These are phyloP conservation scores for Schizochytrium sp. DNA, from an alignment of 108 stramenopile genomes.

Conservation along the genomic window DNA sequence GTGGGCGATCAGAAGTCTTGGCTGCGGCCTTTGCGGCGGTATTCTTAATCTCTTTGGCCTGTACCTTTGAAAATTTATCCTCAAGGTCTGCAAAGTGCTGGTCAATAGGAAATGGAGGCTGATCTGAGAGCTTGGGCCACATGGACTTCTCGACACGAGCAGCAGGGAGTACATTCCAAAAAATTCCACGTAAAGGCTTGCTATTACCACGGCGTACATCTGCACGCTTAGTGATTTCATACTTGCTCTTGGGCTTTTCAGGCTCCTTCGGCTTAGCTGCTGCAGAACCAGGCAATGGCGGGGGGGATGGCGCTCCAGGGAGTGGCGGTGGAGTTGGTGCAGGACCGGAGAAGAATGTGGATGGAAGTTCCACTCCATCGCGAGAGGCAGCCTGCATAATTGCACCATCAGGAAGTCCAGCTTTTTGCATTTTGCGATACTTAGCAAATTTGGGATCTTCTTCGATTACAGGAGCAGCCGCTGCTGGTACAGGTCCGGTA, in stretches of 20 bases:
- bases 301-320: neutral
- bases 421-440: slow-evolving; percentile 58
- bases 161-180: slow-evolving; percentile 59
- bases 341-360: neutral
- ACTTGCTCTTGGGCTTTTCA: slow-evolving; percentile 60
- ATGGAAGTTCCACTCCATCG: slow-evolving; percentile 21
- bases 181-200: slow-evolving; percentile 43
- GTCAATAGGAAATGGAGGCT: slow-evolving; percentile 48
- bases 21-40: neutral
- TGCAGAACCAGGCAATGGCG: neutral
- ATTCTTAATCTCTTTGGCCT: slow-evolving; percentile 17
- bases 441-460: slow-evolving; percentile 61
- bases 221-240: slow-evolving; percentile 15
- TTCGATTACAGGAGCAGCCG: slow-evolving; percentile 7
- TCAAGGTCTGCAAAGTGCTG: neutral
- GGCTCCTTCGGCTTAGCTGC: slow-evolving; percentile 56
- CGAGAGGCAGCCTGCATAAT: slow-evolving; percentile 27
- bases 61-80: slow-evolving; percentile 38
- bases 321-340: slow-evolving; percentile 41
- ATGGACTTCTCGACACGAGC: slow-evolving; percentile 44
- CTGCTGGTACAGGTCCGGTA: slow-evolving; percentile 28
- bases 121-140: slow-evolving; percentile 44
- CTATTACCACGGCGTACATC: slow-evolving; percentile 10
- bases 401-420: slow-evolving; percentile 37
- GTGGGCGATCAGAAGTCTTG: slow-evolving; percentile 3